Percentiles rank a stretch among this genome's conserved stretches.
These are phyloP conservation scores for Cercophora samala DNA, from an alignment of 495 filamentous ascomycete species.

Conservation along the genomic window DNA sequence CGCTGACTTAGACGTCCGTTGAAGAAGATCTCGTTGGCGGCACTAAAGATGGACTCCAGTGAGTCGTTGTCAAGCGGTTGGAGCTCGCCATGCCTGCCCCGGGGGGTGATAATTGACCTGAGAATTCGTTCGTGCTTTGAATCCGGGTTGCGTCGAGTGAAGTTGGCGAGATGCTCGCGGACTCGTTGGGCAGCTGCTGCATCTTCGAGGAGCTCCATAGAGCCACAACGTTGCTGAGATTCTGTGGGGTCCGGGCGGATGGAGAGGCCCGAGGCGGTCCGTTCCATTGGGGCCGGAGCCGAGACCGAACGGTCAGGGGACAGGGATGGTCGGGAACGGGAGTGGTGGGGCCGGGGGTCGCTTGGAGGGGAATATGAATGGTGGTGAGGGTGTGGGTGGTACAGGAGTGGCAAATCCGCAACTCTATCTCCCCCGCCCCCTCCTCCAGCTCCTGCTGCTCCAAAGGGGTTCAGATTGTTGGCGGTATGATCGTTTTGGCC, in stretches of 20 bases:
- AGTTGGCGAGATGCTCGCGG: conserved; percentile 38
- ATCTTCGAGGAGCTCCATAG: conserved; percentile 36
- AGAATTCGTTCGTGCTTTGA: conserved; percentile 51
- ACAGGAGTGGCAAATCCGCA: conserved; percentile 10
- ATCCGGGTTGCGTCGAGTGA: conserved; percentile 40
- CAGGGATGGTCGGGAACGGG: not conserved
- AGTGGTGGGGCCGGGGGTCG: conserved; percentile 2
- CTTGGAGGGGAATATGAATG: not conserved
- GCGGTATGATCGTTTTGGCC: conserved; percentile 3
- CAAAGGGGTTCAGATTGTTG: conserved; percentile 12
- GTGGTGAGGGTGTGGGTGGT: conserved; percentile 16
- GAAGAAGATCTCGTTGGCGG: conserved; percentile 55
- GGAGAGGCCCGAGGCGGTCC: conserved; percentile 35
- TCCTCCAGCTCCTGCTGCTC: not conserved
- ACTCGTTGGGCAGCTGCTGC: conserved; percentile 42
- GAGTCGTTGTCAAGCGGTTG: conserved; percentile 48
- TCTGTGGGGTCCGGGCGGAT: conserved; percentile 32
- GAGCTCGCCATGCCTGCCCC: conserved; percentile 20
- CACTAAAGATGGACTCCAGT: conserved; percentile 49
- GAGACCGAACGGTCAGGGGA: not conserved
- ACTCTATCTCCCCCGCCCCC: not conserved
- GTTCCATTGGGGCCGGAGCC: conserved; percentile 26
- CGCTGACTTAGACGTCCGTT: conserved; percentile 45
- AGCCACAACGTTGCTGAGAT: conserved; percentile 12
- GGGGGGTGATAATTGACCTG: conserved; percentile 47